A percentile compares a stretch with the other conserved stretches of the same genome.
Evolutionary conservation across 2,329 filamentous ascomycete species (phyloP).

Genomic region (Clonostachys solani): DNA sequence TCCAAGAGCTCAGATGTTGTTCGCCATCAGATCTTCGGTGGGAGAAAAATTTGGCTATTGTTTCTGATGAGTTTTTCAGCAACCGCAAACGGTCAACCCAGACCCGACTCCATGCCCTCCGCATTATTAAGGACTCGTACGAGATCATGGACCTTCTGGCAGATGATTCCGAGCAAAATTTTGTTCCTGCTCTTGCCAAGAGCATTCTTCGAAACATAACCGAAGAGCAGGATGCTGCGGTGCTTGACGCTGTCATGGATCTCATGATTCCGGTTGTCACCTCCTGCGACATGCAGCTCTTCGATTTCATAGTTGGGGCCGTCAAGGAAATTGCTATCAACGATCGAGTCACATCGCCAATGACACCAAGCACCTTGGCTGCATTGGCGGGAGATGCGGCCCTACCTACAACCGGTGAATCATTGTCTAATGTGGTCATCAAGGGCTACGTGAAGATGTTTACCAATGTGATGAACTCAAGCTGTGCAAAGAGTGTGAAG

Average conservation of each 20-base stretch:
- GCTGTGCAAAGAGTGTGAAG: constrained; percentile 58
- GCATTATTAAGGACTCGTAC: constrained; percentile 55
- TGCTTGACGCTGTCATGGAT: constrained; percentile 61
- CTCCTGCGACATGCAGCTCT: constrained; percentile 54
- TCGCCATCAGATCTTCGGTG: constrained; percentile 67
- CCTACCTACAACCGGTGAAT: constrained; percentile 23
- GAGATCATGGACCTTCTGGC: constrained; percentile 54
- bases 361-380: constrained; percentile 3
- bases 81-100: constrained; percentile 55
- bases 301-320: constrained; percentile 51
- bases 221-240: constrained; percentile 57
- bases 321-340: constrained; percentile 45
- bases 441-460: constrained; percentile 73
- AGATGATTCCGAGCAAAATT: constrained; percentile 52
- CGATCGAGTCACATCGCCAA: constrained; percentile 40
- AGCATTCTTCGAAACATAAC: constrained; percentile 57
- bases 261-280: constrained; percentile 62
- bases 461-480: constrained; percentile 64
- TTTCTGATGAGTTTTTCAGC: constrained; percentile 60
- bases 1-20: constrained; percentile 64
- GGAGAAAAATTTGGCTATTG: constrained; percentile 57
- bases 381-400: neutral
- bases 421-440: constrained; percentile 66
- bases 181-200: constrained; percentile 54
- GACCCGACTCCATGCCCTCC: constrained; percentile 59